phyloP scores from a whole-genome alignment of 2,329 filamentous ascomycete genomes.

The Apiospora malaysiana region DNA sequence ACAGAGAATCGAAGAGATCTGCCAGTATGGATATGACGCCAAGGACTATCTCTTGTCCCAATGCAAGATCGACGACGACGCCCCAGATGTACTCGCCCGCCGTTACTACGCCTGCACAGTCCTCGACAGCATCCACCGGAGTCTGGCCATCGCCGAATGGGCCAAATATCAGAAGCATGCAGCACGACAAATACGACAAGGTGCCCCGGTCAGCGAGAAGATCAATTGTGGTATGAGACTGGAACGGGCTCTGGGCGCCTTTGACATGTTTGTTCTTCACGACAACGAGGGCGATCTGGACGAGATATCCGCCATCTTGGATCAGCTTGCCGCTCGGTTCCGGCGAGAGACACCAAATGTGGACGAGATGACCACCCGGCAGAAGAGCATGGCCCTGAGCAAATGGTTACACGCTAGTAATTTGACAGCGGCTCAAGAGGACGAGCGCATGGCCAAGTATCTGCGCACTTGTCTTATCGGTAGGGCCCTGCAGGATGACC shows the following conservation, averaged over 20 bases:
- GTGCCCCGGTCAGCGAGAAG: conserved; percentile 36
- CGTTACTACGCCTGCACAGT: conserved; percentile 79
- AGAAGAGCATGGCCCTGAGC: conserved; percentile 72
- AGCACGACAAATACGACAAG: conserved; percentile 30
- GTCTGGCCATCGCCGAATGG: conserved; percentile 82
- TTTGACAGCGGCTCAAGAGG: conserved; percentile 73
- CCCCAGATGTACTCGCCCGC: conserved; percentile 74
- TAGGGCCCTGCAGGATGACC: conserved; percentile 73
- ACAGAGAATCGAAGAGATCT: conserved; percentile 72
- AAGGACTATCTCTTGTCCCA: conserved; percentile 83
- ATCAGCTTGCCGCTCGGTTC: conserved; percentile 70
- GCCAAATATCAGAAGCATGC: conserved; percentile 53
- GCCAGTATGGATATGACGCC: conserved; percentile 79
- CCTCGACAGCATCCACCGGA: conserved; percentile 81
- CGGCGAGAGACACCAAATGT: conserved; percentile 55
- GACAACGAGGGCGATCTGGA: conserved; percentile 75
- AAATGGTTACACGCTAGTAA: conserved; percentile 72
- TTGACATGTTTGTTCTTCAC: conserved; percentile 87
- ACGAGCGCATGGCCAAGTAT: conserved; percentile 72
- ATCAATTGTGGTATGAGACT: conserved; percentile 61
- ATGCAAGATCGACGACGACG: conserved; percentile 61
- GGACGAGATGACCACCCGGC: conserved; percentile 62
- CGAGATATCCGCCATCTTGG: conserved; percentile 61
- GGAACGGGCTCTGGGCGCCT: conserved; percentile 78
- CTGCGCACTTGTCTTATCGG: conserved; percentile 89